Base-by-base conservation (phyloP, 345 rosid genomes). In the Eucalyptus albens region DNA sequence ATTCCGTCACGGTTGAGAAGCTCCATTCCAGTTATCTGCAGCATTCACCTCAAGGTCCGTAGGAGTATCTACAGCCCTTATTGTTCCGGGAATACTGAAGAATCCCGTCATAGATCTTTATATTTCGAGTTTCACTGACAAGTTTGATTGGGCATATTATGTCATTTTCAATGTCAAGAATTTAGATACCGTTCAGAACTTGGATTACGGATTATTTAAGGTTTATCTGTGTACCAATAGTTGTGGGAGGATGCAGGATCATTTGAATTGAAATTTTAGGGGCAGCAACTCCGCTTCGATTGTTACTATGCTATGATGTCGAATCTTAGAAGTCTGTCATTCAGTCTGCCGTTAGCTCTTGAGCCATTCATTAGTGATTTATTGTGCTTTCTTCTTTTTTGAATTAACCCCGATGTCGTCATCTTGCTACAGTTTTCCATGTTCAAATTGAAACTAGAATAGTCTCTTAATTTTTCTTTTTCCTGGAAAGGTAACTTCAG, bases 161-260 rank as follows among this genome's bases (percentile, higher is more conserved):
- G 85, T 77, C 85, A 77, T 40, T 77, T 77, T 77, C 8, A 77
- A 77, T 77, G 47, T 77, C 85, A 22, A 77, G 85, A 21, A 77
- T 77, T 77, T 77, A 77, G 85, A 77, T 40, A 77, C 85, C 44
- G 42, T 77, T 77, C 85, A 42, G 85, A 77, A 77, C 85, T 77
- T 77, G 29, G 47, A 37, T 40, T 77, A 77, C 85, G 29, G 47
- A 77, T 77, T 77, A 77, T 77, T 77, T 77, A 77, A 40, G 47
- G 29, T 40, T 77, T 77, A 77, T 77, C 85, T 77, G 85, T 77
- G 98, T 97, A n/a, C 95, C 96, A 88, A 90, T 96, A 40, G 97
- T 93, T 72, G 98, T 94, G 83, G 95, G 99, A 97, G 96, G 93
- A 67, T 94, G 95, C 95, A 21, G 24, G 85, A 40, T 77, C 85